Percentiles rank a stretch among this genome's conserved stretches.
Conservation (phyloP, 2,329 filamentous ascomycete genomes). For the Aspergillus sp. region DNA sequence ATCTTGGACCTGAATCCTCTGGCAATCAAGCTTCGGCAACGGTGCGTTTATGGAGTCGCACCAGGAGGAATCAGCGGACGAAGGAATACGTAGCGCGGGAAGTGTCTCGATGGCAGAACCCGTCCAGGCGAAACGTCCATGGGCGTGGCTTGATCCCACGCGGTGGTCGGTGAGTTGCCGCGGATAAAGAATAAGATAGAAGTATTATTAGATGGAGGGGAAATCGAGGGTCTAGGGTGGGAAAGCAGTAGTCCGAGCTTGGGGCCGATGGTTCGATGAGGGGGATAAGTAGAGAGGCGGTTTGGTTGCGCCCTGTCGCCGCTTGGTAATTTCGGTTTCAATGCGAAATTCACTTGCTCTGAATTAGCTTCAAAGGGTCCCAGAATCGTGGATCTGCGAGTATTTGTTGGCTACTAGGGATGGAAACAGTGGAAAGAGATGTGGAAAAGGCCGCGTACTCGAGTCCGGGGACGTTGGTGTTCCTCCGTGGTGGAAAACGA, state of each 20-base stretch:
- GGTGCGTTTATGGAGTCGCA: conserved; percentile 13
- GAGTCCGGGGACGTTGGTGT: background rate
- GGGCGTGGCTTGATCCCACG: conserved; percentile 18
- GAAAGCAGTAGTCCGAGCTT: background rate
- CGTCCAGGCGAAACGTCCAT: conserved; percentile 23
- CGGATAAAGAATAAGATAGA: conserved; percentile 6
- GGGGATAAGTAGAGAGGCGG: background rate
- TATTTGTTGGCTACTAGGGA: background rate
- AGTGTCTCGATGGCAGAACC: conserved; percentile 18
- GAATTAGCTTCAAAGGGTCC: background rate
- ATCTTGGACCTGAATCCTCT: background rate
- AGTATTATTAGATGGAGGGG: background rate
- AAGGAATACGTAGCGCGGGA: conserved; percentile 14
- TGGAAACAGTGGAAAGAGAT: background rate
- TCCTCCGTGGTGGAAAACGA: background rate
- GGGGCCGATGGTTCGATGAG: conserved; percentile 5
- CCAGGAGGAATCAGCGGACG: conserved; percentile 8
- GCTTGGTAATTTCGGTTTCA: background rate
- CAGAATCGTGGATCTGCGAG: background rate
- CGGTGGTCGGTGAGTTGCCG: conserved; percentile 16
- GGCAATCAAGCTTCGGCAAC: conserved; percentile 14
- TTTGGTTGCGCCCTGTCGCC: background rate
- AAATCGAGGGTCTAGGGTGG: background rate
- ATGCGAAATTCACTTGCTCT: background rate
- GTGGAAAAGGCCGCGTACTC: background rate